phyloP scores from a whole-genome alignment of 306 rosid genomes.

The Lotus japonicus region DNA sequence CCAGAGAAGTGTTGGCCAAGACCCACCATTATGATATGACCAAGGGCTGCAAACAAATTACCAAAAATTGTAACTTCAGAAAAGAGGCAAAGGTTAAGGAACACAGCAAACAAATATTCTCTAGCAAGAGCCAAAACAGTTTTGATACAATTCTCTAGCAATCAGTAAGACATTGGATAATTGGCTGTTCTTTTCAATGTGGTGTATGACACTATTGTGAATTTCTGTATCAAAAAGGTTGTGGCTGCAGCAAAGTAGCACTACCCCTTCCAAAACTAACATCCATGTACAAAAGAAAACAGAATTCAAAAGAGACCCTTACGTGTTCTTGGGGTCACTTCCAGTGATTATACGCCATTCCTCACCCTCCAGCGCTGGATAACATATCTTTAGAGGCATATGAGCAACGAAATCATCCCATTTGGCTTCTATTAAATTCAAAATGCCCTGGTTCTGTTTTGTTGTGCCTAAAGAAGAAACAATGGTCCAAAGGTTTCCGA shows the following conservation, averaged over 20 bases:
- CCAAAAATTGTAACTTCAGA: conserved; percentile 3
- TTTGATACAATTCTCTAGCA: background rate
- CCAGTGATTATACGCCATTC: conserved; percentile 95
- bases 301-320: conserved; percentile 19
- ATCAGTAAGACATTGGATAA: background rate
- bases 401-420: conserved; percentile 86
- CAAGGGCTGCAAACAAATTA: conserved; percentile 60
- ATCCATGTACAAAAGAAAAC: background rate
- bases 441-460: conserved; percentile 57
- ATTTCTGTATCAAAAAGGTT: background rate
- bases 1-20: conserved; percentile 95
- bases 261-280: background rate
- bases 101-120: background rate
- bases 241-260: background rate
- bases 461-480: conserved; percentile 75
- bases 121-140: background rate
- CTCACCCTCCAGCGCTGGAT: conserved; percentile 75
- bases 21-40: conserved; percentile 95
- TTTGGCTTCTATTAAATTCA: conserved; percentile 73
- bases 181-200: background rate
- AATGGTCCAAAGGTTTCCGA: conserved; percentile 90
- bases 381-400: conserved; percentile 93
- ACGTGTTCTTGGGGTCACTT: conserved; percentile 96
- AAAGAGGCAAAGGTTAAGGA: background rate
- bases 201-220: background rate